Evolutionary conservation across 768 basidiomycete genomes (phyloP).

Genomic region (Nevesoporus exiguus): DNA sequence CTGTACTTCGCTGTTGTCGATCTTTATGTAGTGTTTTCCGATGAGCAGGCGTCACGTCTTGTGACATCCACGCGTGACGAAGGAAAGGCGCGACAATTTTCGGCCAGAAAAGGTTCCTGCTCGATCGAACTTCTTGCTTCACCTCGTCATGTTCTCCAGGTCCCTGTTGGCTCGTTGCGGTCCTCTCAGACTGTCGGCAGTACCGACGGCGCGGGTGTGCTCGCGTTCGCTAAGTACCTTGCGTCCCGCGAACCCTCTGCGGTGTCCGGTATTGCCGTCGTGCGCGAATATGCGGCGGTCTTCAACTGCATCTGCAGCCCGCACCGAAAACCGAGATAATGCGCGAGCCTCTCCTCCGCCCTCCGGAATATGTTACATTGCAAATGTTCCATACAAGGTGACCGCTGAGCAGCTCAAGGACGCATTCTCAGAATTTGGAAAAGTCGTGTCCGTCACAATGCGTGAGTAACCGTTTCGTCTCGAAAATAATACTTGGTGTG

Average conservation of each 20-base stretch:
- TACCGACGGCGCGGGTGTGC: conserved; percentile 4
- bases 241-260: conserved; percentile 1
- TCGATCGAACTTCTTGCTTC: no score
- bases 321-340: neutral
- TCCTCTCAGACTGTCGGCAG: conserved; percentile 8
- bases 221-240: conserved; percentile 16
- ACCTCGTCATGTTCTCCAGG: conserved; percentile 21
- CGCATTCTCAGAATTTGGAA: conserved; percentile 43
- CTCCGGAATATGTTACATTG: conserved; percentile 41
- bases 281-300: conserved; percentile 13
- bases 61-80: conserved; percentile 25
- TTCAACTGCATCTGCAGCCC: conserved; percentile 16
- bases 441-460: conserved; percentile 36
- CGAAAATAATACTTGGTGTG: neutral
- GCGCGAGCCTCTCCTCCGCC: conserved; percentile 20
- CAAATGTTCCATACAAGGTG: conserved; percentile 51
- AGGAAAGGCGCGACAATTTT: conserved; percentile 14
- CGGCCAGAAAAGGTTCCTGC: neutral
- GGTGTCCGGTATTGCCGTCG: neutral
- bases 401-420: conserved; percentile 40
- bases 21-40: neutral
- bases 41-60: conserved; percentile 2
- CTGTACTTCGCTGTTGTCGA: conserved; percentile 8
- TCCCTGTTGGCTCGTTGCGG: conserved; percentile 18
- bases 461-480: conserved; percentile 33